Percentiles rank a stretch among this genome's conserved stretches.
phyloP scores from a whole-genome alignment of 345 rosid species.

The Pistacia atlantica region DNA sequence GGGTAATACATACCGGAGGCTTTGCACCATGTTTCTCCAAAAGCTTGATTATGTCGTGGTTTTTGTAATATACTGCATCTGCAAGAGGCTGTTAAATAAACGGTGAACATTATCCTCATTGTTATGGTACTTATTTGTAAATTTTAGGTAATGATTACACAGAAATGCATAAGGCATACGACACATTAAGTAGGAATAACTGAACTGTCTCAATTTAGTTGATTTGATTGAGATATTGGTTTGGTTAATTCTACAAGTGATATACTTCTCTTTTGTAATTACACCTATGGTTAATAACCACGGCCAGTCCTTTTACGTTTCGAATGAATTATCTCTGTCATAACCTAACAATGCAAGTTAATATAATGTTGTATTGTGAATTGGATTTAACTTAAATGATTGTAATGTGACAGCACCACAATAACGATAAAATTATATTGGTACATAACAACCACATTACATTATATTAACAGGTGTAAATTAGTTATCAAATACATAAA shows the following conservation, averaged over 20 bases:
- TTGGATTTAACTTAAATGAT: no score
- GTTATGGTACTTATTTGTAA: not conserved
- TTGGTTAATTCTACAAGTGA: no score
- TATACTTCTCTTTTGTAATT: no score
- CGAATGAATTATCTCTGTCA: no score
- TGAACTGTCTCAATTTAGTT: not conserved
- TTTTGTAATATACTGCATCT: constrained; percentile 74
- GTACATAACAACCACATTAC: not conserved
- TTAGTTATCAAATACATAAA: not conserved
- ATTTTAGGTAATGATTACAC: not conserved
- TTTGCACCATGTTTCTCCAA: constrained; percentile 78
- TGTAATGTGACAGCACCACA: no score
- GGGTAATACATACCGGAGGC: constrained; percentile 51
- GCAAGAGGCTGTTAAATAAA: constrained; percentile 75
- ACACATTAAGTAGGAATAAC: not conserved
- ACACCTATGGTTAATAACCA: no score
- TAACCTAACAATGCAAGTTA: no score
- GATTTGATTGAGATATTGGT: no score
- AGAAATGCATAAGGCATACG: not conserved
- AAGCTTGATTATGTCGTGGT: constrained; percentile 68
- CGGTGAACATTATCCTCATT: constrained; percentile 23
- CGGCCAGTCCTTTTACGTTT: no score
- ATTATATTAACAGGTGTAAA: no score
- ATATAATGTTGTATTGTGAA: no score
- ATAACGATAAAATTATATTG: no score